Percentiles rank a stretch among this genome's conserved stretches.
phyloP scores from a whole-genome alignment of 768 basidiomycete genomes.

The Amanita rimosa region DNA sequence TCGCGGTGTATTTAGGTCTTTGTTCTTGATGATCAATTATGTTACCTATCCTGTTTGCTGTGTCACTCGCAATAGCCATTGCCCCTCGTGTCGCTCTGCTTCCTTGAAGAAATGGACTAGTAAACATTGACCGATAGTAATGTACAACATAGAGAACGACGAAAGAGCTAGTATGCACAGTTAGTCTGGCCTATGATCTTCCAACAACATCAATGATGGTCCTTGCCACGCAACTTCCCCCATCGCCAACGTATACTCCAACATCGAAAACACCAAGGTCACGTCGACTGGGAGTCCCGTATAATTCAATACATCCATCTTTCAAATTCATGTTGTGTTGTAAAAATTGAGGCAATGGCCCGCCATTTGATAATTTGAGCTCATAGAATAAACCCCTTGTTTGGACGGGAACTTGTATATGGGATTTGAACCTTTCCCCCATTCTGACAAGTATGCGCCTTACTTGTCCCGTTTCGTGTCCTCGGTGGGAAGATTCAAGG shows the following conservation, averaged over 20 bases:
- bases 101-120: background rate
- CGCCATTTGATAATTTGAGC: conserved; percentile 39
- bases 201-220: conserved; percentile 46
- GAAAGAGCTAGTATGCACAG: conserved; percentile 2
- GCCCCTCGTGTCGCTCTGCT: background rate
- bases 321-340: conserved; percentile 35
- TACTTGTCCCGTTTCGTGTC: conserved; percentile 17
- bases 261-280: conserved; percentile 46
- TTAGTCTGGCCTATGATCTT: conserved; percentile 8
- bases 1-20: background rate
- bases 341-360: conserved; percentile 44
- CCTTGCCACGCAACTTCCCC: conserved; percentile 40
- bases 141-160: conserved; percentile 5
- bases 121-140: conserved; percentile 5
- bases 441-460: conserved; percentile 38
- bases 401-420: conserved; percentile 28
- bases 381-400: conserved; percentile 24
- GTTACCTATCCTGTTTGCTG: background rate
- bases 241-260: conserved; percentile 41
- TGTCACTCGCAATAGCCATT: too few relatives aligned
- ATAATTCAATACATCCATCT: conserved; percentile 43
- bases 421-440: conserved; percentile 51
- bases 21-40: background rate
- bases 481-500: conserved; percentile 45
- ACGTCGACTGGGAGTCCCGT: conserved; percentile 34